These are phyloP conservation scores for Beauveria caledonica DNA, from an alignment of 2,329 filamentous ascomycete species.

Conservation along the genomic window DNA sequence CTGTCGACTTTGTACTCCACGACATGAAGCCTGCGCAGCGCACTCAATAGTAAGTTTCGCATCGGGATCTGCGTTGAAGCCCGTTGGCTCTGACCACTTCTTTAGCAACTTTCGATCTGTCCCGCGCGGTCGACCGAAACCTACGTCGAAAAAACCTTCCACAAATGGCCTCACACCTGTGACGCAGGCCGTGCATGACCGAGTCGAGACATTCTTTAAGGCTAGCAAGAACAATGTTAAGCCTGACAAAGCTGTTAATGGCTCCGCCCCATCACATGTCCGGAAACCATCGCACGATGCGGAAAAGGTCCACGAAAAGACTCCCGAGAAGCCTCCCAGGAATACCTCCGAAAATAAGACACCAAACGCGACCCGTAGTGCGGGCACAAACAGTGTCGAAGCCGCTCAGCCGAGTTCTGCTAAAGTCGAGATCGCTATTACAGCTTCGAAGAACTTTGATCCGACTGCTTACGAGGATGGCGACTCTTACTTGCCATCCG, in stretches of 20 bases:
- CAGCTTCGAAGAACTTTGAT: constrained; percentile 34
- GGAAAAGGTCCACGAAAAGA: background rate
- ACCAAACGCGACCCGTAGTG: background rate
- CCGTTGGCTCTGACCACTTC: constrained; percentile 18
- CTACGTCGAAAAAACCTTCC: constrained; percentile 23
- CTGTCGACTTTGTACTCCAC: constrained; percentile 64
- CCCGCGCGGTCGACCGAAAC: constrained; percentile 15
- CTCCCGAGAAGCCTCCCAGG: background rate
- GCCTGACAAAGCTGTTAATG: constrained; percentile 8
- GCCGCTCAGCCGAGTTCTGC: constrained; percentile 27
- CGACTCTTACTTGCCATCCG: constrained; percentile 16
- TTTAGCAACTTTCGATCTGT: constrained; percentile 44
- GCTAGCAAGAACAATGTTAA: constrained; percentile 25
- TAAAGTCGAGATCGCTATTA: constrained; percentile 40
- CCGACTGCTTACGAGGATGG: constrained; percentile 28
- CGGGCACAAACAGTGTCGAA: constrained; percentile 18
- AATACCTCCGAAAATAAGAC: background rate
- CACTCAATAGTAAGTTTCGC: constrained; percentile 52
- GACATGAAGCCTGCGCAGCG: constrained; percentile 64
- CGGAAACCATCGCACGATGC: constrained; percentile 13
- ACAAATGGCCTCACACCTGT: constrained; percentile 41
- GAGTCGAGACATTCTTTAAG: constrained; percentile 32
- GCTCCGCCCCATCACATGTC: background rate
- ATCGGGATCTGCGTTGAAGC: background rate
- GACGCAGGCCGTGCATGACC: constrained; percentile 31